Evolutionary conservation across 2,329 filamentous ascomycete genomes (phyloP).

Genomic region (Fusarium sp.): DNA sequence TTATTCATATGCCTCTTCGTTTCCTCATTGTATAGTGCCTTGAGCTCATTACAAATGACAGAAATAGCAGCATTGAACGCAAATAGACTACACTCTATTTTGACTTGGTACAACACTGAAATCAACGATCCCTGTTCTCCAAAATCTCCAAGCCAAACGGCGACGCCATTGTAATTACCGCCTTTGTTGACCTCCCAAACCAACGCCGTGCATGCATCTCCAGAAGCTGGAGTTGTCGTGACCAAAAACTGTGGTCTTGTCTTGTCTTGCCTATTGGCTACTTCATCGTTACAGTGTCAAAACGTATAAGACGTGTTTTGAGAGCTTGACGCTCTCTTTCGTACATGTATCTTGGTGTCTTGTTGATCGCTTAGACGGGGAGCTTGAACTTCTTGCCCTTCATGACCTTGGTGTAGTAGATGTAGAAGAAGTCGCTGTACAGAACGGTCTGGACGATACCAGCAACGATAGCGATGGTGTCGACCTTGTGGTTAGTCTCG

Average conservation of each 20-base stretch:
- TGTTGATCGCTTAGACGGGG: slow-evolving; percentile 66
- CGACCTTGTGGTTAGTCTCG: slow-evolving; percentile 75
- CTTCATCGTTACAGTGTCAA: slow-evolving; percentile 27
- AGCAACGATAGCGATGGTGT: slow-evolving; percentile 87
- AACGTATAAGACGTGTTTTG: slow-evolving; percentile 2
- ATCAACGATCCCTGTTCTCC: slow-evolving; percentile 19
- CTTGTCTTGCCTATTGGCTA: slow-evolving; percentile 25
- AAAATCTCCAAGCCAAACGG: slow-evolving; percentile 38
- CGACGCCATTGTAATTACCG: slow-evolving; percentile 42
- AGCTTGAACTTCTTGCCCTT: slow-evolving; percentile 90
- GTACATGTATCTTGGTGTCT: slow-evolving; percentile 12
- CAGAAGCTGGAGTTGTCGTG: slow-evolving; percentile 36
- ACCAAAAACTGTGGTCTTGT: slow-evolving; percentile 23
- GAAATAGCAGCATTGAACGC: slow-evolving; percentile 10
- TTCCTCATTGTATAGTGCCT: not conserved
- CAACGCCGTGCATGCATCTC: slow-evolving; percentile 46
- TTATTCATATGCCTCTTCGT: not conserved
- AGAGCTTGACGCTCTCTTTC: slow-evolving; percentile 17
- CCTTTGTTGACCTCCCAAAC: slow-evolving; percentile 38
- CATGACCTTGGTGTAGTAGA: slow-evolving; percentile 97
- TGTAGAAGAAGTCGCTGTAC: slow-evolving; percentile 99
- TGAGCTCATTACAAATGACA: not conserved
- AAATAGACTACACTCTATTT: slow-evolving; percentile 37
- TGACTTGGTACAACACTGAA: slow-evolving; percentile 32
- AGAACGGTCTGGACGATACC: slow-evolving; percentile 92